Base-by-base conservation (phyloP, 2,329 filamentous ascomycete genomes). In the Stagonosporopsis vannaccii region DNA sequence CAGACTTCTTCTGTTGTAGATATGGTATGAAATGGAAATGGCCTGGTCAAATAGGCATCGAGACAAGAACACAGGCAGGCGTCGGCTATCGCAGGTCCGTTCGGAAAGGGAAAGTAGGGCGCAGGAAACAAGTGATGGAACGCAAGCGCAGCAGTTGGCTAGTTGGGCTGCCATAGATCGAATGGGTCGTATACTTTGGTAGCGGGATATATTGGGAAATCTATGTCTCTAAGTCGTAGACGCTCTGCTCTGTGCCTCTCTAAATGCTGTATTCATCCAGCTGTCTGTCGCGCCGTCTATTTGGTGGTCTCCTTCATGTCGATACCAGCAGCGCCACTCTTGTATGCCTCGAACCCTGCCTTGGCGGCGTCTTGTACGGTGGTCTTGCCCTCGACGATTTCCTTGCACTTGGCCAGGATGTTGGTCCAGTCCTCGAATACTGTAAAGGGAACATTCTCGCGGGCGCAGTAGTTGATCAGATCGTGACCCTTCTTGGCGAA, bases 401-500 rank as follows among this genome's bases (percentile, higher is more conserved):
- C 87, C 79, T 91, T 87, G 59, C 91, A 89, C 26, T 89, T 90
- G 59, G 84, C 81, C 43, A 91, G 82, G 70, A 97, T 97, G 61
- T 87, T 86, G 6, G 85, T 85, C 86, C 94, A 97, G 79, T 93
- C 87, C 68, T 90, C 83, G 74, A 97, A 97, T 3, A 90, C 87
- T 13, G 91, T 94, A 75, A 96, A 97, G 0, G 93, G 92, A 19
- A 96, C 88, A 9, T 90, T 85, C 75, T 96, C 87, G 51, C 86
- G 87, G 67, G 93, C 89, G 73, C 94, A 97, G 79, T 91, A 97
- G 13, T 84, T 87, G 61, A 97, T 89, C 52, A 98, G 85, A 77
- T 98, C 92, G 75, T 91, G 88, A 20, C 92, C 94, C 62, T 90
- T 89, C 83, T 97, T 97, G 49, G 94, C 94, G 71, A 98, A 98